Evolutionary conservation across 2,329 filamentous ascomycete genomes (phyloP), one percentile per base, ranked within the genome.

Genomic region (Alternaria conjuncta): DNA sequence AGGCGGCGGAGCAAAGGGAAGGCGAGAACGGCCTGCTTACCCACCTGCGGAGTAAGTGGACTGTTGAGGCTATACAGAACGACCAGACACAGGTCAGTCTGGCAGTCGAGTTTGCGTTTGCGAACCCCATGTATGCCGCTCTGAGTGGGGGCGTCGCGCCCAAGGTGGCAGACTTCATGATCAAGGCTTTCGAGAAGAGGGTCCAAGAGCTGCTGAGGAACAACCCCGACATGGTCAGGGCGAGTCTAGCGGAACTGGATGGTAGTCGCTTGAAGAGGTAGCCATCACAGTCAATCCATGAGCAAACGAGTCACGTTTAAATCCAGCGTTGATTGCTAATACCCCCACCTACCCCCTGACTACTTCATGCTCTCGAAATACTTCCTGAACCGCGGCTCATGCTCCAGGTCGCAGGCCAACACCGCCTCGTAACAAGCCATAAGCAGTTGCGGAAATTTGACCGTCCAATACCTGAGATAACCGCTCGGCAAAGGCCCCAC

Each of bases 101-200:
- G 70, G 84, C 86, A 60, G 90, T 99, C 71, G 87, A 90, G 66
- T 97, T 94, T 78, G 88, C 90, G 79, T 97, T 99, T 78, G 86
- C 88, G 71, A 98, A 94, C 80, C 93, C 94, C n/a, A 79, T 97
- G 60, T 96, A 97, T 82, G 90, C 89, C 45, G 89, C 92, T 20
- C 84, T 97, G 76, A 96, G 94, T 78, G 86, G 89, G 41, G 90
- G 92, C 32, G 90, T 96, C 23, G 93, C 93, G 68, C 91, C 93
- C 30, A 93, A 92, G 81, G 89, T 97, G 67, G 95, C 93, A 2
- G 89, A 89, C 5, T 85, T 92, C 68, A 97, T 99, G 94, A 92
- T 98, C 69, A 90, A 92, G 79, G 95, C 96, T 1, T 99, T 99
- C 83, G 94, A 97, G 83, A 87, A 88, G 80, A 86, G 92, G 75